Percentiles rank a stretch among this genome's conserved stretches.
Evolutionary conservation across 2,329 filamentous ascomycete species (phyloP).

Genomic region (Septoria linicola): DNA sequence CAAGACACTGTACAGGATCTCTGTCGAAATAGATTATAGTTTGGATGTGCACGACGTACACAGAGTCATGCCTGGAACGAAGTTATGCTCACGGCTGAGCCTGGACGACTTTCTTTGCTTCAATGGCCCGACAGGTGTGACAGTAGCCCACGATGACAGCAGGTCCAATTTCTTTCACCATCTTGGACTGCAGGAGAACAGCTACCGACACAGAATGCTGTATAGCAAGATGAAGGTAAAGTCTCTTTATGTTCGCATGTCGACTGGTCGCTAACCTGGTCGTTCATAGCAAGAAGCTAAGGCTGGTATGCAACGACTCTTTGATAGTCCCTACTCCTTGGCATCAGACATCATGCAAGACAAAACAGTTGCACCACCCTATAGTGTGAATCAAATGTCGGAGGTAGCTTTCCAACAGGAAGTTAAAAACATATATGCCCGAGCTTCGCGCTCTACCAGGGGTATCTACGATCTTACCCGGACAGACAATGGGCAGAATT

Average conservation of each 20-base stretch:
- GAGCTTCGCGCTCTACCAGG: slow-evolving; percentile 18
- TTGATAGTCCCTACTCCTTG: slow-evolving; percentile 20
- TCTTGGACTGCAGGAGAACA: slow-evolving; percentile 23
- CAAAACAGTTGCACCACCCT: slow-evolving; percentile 19
- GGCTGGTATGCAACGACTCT: slow-evolving; percentile 25
- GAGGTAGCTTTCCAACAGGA: slow-evolving; percentile 24
- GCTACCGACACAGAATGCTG: slow-evolving; percentile 21
- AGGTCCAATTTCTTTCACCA: slow-evolving; percentile 24
- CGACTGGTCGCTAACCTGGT: neutral
- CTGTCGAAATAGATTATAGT: no score
- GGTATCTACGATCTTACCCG: slow-evolving; percentile 25
- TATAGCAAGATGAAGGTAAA: slow-evolving; percentile 26
- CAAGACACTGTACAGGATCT: no score
- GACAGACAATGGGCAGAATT: slow-evolving; percentile 20
- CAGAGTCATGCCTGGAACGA: slow-evolving; percentile 14
- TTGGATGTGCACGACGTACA: no score
- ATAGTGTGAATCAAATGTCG: slow-evolving; percentile 23
- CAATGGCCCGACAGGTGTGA: slow-evolving; percentile 13
- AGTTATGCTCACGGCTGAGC: slow-evolving; percentile 16
- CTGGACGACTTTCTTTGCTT: slow-evolving; percentile 20
- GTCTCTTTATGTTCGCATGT: neutral
- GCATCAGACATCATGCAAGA: slow-evolving; percentile 18
- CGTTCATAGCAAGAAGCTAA: slow-evolving; percentile 21
- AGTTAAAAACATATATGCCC: slow-evolving; percentile 23
- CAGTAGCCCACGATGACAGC: slow-evolving; percentile 23